phyloP scores from a whole-genome alignment of 2,329 filamentous ascomycete genomes.

The Aspergillus quadricinctus region DNA sequence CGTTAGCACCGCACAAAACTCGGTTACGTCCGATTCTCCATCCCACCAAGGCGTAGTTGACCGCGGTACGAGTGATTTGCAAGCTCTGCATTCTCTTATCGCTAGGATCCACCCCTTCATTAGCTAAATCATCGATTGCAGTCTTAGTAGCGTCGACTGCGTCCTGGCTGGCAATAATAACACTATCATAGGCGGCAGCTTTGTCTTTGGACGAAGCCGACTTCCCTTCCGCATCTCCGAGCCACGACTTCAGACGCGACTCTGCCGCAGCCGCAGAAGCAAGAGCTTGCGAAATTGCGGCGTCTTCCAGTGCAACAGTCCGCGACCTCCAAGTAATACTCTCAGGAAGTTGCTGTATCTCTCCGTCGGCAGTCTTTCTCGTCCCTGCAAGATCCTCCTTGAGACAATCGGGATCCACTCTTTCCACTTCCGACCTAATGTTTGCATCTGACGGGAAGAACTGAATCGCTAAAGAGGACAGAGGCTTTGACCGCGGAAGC shows the following conservation, averaged over 20 bases:
- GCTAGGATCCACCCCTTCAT: conserved; percentile 76
- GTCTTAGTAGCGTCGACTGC: conserved; percentile 89
- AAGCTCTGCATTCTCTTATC: conserved; percentile 87
- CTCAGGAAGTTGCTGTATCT: conserved; percentile 55
- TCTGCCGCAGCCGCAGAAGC: conserved; percentile 61
- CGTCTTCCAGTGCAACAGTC: conserved; percentile 85
- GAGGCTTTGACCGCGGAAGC: conserved; percentile 77
- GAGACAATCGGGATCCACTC: conserved; percentile 64
- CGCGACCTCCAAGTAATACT: conserved; percentile 82
- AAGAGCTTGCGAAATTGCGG: conserved; percentile 81
- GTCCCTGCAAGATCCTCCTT: conserved; percentile 53
- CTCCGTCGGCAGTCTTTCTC: conserved; percentile 43
- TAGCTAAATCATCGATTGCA: conserved; percentile 83
- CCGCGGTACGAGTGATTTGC: conserved; percentile 85
- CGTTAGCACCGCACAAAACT: conserved; percentile 75
- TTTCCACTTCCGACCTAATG: conserved; percentile 64
- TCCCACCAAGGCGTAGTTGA: conserved; percentile 89
- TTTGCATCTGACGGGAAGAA: conserved; percentile 64
- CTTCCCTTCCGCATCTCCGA: conserved; percentile 40
- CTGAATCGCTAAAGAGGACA: conserved; percentile 71
- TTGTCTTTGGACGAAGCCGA: conserved; percentile 53
- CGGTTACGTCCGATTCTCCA: conserved; percentile 94
- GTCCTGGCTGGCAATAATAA: conserved; percentile 87
- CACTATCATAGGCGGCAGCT: conserved; percentile 83
- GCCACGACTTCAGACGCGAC: conserved; percentile 45